phyloP scores from a whole-genome alignment of 192 early-diverging fungal species.

The Backusella tarrabulga region DNA sequence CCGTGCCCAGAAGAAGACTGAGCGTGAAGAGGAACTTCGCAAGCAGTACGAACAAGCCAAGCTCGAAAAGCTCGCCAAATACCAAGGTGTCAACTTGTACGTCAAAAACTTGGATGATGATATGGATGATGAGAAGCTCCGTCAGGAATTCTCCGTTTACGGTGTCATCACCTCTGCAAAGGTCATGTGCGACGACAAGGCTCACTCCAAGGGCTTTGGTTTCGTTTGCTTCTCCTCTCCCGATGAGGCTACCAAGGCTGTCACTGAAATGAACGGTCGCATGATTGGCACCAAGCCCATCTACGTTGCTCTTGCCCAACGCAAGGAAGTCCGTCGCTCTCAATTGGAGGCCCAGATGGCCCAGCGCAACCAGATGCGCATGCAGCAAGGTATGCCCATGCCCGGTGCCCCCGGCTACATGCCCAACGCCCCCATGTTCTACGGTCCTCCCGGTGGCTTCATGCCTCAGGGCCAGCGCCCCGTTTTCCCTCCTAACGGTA shows the following conservation, averaged over 20 bases:
- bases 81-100: conserved; percentile 98
- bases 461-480: conserved; percentile 37
- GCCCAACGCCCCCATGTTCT: conserved; percentile 43
- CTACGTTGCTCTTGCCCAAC: conserved; percentile 89
- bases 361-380: conserved; percentile 29
- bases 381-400: conserved; percentile 55
- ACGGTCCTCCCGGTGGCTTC: conserved; percentile 28
- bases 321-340: conserved; percentile 82
- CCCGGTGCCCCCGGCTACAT: conserved; percentile 47
- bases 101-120: conserved; percentile 98
- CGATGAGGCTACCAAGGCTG: conserved; percentile 98
- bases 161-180: conserved; percentile 97
- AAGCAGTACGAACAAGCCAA: conserved; percentile 94
- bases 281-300: conserved; percentile 82
- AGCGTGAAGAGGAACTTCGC: conserved; percentile 96
- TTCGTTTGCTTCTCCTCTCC: conserved; percentile 99
- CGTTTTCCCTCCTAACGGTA: conserved; percentile 44
- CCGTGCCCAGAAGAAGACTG: conserved; percentile 98
- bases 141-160: conserved; percentile 95
- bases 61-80: conserved; percentile 96
- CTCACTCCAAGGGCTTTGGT: conserved; percentile 89
- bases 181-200: conserved; percentile 96
- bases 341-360: conserved; percentile 78
- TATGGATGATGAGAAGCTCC: conserved; percentile 94
- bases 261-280: conserved; percentile 93